Conservation (phyloP, 176 grass and related monocot species). For the Oryza rufipogon region DNA sequence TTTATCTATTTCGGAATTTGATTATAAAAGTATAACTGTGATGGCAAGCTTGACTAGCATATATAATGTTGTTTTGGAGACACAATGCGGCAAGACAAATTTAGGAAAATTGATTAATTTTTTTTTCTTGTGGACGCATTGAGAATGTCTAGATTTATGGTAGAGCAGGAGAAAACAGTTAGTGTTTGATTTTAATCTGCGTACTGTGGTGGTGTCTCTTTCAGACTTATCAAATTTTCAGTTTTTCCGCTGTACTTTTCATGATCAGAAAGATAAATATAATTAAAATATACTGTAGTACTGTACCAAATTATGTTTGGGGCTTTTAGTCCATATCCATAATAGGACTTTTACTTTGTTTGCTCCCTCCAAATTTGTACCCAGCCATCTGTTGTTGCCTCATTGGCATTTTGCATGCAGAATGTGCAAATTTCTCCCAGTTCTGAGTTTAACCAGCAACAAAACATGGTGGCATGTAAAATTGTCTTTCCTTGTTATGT, state of each 20-base stretch:
- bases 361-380: neutral
- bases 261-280: constrained; percentile 1
- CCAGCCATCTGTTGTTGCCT: neutral
- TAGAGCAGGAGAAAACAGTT: neutral
- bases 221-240: neutral
- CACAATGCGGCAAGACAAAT: neutral
- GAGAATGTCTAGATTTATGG: neutral
- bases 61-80: neutral
- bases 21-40: neutral
- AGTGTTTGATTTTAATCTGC: neutral
- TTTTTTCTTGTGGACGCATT: neutral
- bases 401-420: neutral
- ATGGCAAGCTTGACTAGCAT: neutral
- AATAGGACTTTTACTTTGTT: neutral
- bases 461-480: neutral
- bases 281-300: neutral
- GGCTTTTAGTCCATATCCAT: neutral
- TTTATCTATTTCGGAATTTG: neutral
- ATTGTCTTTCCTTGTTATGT: constrained; percentile 2
- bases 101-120: neutral
- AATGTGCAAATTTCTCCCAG: neutral
- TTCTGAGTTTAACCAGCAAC: neutral
- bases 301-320: neutral
- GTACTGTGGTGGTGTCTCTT: neutral
- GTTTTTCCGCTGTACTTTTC: neutral